A percentile compares a stretch with the other conserved stretches of the same genome.
Conservation (phyloP, 768 basidiomycete species). For the Boletus insuetus region DNA sequence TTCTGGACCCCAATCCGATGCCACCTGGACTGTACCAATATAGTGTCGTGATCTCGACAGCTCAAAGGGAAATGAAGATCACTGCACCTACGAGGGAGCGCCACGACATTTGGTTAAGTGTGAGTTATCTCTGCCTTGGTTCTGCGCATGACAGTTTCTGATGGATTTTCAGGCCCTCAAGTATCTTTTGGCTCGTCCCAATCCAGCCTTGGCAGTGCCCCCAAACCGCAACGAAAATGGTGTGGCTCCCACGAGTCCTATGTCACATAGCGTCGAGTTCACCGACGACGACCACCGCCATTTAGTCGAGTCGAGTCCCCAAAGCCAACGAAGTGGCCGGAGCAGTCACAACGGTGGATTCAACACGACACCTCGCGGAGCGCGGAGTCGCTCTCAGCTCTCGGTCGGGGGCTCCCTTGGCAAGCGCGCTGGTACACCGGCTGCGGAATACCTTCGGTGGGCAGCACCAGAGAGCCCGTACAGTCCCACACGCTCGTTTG, state of each 20-base stretch:
- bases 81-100: constrained; percentile 95
- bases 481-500: constrained; percentile 70
- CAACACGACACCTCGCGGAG: constrained; percentile 75
- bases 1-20: constrained; percentile 95
- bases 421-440: constrained; percentile 89
- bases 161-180: constrained; percentile 67
- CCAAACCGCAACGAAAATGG: constrained; percentile 32
- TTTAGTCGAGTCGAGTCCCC: constrained; percentile 54
- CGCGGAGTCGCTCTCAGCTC: constrained; percentile 75
- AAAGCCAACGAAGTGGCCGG: constrained; percentile 69
- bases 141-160: constrained; percentile 7
- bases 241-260: constrained; percentile 47
- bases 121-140: constrained; percentile 37
- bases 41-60: constrained; percentile 89
- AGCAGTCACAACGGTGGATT: constrained; percentile 61
- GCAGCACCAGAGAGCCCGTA: constrained; percentile 71
- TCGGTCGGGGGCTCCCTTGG: constrained; percentile 69
- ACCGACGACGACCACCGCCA: constrained; percentile 54
- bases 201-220: constrained; percentile 22
- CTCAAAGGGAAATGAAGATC: constrained; percentile 96
- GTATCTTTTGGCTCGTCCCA: constrained; percentile 83
- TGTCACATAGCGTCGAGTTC: constrained; percentile 40
- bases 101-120: constrained; percentile 96
- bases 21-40: constrained; percentile 92
- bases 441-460: constrained; percentile 87